These are phyloP conservation scores for Anthracocystis panici-leucophaei DNA, from an alignment of 1,284 basidiomycete species.

Conservation along the genomic window DNA sequence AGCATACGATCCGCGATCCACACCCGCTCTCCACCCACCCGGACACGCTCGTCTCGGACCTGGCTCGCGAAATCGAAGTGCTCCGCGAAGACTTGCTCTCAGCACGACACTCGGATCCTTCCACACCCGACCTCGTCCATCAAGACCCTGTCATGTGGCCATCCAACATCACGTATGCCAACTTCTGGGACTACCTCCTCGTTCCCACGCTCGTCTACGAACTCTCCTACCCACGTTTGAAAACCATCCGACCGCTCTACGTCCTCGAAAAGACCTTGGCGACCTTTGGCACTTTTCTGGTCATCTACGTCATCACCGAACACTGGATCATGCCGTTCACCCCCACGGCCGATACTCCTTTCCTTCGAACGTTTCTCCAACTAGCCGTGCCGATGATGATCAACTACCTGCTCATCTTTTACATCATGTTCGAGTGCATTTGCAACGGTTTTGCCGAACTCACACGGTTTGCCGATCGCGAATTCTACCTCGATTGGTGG, in stretches of 20 bases:
- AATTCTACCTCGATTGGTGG: slow-evolving; percentile 99
- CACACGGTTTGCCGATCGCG: slow-evolving; percentile 88
- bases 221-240: slow-evolving; percentile 91
- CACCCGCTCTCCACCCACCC: slow-evolving; percentile 82
- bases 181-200: slow-evolving; percentile 89
- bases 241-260: slow-evolving; percentile 86
- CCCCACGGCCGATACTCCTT: slow-evolving; percentile 71
- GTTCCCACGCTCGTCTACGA: slow-evolving; percentile 96
- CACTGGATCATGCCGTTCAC: slow-evolving; percentile 78
- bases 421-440: slow-evolving; percentile 77
- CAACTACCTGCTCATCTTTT: slow-evolving; percentile 71
- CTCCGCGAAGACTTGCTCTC: slow-evolving; percentile 80
- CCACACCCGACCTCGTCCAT: slow-evolving; percentile 17
- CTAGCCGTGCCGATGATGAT: slow-evolving; percentile 92
- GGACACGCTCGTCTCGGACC: slow-evolving; percentile 76
- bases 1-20: slow-evolving; percentile 58
- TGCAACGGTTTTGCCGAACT: slow-evolving; percentile 87
- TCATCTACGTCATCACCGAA: slow-evolving; percentile 86
- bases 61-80: slow-evolving; percentile 82
- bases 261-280: slow-evolving; percentile 94
- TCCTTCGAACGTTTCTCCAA: slow-evolving; percentile 76
- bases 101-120: slow-evolving; percentile 10
- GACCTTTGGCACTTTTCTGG: slow-evolving; percentile 92
- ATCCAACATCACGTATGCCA: slow-evolving; percentile 82
- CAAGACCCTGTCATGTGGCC: slow-evolving; percentile 77